Percentiles rank a stretch among this genome's conserved stretches.
Conservation (phyloP, 495 filamentous ascomycete species). For the Lasiosphaeria hispida region DNA sequence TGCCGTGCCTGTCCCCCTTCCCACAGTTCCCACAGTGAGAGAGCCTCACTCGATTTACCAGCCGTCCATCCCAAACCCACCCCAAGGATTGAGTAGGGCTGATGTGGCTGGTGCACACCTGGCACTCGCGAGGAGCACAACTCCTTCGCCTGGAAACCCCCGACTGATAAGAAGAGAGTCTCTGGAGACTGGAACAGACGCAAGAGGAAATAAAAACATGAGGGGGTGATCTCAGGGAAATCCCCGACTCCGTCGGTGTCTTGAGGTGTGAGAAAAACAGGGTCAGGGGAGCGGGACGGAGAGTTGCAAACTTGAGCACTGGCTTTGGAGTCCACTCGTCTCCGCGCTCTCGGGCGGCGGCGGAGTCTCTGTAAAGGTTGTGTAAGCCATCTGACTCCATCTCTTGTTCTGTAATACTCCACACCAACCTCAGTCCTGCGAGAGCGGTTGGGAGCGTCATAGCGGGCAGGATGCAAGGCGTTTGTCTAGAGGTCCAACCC, state of each 20-base stretch:
- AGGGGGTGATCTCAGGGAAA: not conserved
- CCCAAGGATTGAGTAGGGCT: constrained; percentile 4
- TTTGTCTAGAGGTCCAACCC: constrained; percentile 10
- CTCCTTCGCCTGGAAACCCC: not conserved
- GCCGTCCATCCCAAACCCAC: constrained; percentile 29
- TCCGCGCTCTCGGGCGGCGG: constrained; percentile 6
- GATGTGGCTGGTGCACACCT: constrained; percentile 2
- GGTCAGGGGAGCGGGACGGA: constrained; percentile 4
- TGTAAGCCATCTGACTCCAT: not conserved
- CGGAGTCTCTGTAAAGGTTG: constrained; percentile 13
- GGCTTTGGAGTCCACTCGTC: constrained; percentile 5
- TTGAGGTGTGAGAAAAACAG: not conserved
- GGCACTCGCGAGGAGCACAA: not conserved
- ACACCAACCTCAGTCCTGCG: constrained; percentile 16
- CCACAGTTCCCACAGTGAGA: not conserved
- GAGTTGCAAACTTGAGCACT: not conserved
- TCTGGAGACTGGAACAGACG: not conserved
- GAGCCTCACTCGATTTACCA: constrained; percentile 31
- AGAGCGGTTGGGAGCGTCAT: constrained; percentile 19
- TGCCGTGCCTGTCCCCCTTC: constrained; percentile 21
- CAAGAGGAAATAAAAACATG: not conserved
- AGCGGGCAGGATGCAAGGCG: constrained; percentile 25
- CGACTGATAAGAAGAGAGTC: not conserved
- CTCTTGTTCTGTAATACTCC: constrained; percentile 16
- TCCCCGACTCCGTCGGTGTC: not conserved